Evolutionary conservation across 2,329 filamentous ascomycete species (phyloP).

Genomic region (Aspergillus pseudoviridinutans): DNA sequence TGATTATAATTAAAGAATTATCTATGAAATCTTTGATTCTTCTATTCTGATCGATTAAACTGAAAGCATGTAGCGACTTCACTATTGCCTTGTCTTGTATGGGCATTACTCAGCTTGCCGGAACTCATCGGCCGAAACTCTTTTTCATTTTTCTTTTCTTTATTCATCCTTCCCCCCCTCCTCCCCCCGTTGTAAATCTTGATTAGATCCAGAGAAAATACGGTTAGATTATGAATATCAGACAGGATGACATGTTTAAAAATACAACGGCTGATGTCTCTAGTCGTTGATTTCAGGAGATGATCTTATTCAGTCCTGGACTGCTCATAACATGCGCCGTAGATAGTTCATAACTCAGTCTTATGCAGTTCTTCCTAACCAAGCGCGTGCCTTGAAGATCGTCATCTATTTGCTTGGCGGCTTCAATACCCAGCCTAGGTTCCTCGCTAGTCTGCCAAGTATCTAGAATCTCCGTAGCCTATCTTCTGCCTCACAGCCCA

Average conservation of each 20-base stretch:
- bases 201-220: neutral
- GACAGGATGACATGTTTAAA: too few species aligned
- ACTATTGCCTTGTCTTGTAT: neutral
- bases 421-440: neutral
- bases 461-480: too few species aligned
- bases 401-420: neutral
- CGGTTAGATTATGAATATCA: neutral
- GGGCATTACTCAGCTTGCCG: neutral
- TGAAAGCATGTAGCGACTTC: neutral
- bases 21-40: neutral
- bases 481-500: neutral
- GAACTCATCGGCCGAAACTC: neutral
- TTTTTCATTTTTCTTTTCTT: neutral
- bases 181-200: neutral
- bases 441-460: too few species aligned
- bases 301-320: neutral
- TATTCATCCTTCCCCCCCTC: neutral
- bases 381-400: neutral
- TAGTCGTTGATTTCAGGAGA: neutral
- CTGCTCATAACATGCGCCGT: too few species aligned
- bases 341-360: too few species aligned
- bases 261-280: too few species aligned
- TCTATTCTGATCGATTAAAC: neutral
- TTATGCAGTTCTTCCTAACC: neutral
- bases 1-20: neutral